Evolutionary conservation across 371 early-diverging fungal species (phyloP).

Genomic region (Mucor irregularis): DNA sequence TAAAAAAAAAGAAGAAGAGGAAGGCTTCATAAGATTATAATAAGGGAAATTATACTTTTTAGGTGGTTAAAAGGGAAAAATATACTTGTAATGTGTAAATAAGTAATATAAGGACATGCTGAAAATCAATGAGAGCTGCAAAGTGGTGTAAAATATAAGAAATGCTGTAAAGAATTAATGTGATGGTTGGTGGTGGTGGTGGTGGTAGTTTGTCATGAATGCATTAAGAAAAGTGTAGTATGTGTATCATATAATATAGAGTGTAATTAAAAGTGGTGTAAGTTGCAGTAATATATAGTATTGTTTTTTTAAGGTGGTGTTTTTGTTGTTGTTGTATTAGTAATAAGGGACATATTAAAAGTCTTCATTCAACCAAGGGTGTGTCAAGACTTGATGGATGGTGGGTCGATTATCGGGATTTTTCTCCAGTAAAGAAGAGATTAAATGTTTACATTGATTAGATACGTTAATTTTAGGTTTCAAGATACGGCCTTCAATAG

Average conservation of each 20-base stretch:
- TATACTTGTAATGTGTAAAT: background rate
- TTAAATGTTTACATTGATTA: slow-evolving; percentile 56
- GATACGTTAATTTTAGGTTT: slow-evolving; percentile 50
- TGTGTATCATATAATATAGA: background rate
- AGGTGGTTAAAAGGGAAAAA: background rate
- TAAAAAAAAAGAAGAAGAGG: background rate
- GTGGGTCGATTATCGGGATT: slow-evolving; percentile 60
- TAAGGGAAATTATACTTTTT: background rate
- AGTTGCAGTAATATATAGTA: background rate
- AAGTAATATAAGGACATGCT: slow-evolving; percentile 2
- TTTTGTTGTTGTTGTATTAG: background rate
- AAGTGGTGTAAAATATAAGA: background rate
- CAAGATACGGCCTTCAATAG: slow-evolving; percentile 48
- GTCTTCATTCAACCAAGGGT: slow-evolving; percentile 59
- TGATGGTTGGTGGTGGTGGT: background rate
- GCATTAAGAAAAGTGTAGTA: background rate
- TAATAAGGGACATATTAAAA: too few species aligned
- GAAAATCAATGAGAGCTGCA: background rate
- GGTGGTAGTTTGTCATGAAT: background rate
- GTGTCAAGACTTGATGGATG: slow-evolving; percentile 61
- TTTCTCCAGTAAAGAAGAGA: slow-evolving; percentile 66
- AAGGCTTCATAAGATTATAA: too few species aligned
- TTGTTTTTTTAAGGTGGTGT: background rate
- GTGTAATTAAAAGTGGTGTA: background rate
- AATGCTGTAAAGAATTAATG: background rate